phyloP scores from a whole-genome alignment of 1,284 basidiomycete species.

The Melampsora larici-populina region DNA sequence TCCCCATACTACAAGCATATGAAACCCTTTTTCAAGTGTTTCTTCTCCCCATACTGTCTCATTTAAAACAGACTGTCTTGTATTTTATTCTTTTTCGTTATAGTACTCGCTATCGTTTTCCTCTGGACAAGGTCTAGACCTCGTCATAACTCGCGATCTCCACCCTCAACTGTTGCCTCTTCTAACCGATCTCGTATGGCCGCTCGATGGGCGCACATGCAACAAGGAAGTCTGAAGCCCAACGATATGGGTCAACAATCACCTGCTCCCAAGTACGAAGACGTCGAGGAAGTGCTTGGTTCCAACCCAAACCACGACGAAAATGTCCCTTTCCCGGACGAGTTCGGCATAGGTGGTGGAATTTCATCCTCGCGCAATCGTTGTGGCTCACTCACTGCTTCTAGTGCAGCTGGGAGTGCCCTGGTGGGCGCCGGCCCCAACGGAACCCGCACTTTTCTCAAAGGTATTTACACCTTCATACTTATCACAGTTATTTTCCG shows the following conservation, averaged over 20 bases:
- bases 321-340: background rate
- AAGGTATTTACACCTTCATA: background rate
- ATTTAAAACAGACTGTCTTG: background rate
- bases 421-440: slow-evolving; percentile 34
- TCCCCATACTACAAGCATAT: no score
- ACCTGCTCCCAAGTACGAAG: slow-evolving; percentile 2
- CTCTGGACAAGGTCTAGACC: background rate
- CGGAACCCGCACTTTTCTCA: slow-evolving; percentile 36
- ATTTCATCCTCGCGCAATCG: background rate
- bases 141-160: background rate
- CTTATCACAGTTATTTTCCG: no score
- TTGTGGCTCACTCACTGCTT: background rate
- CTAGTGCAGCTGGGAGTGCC: background rate
- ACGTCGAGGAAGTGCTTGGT: background rate
- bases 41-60: no score
- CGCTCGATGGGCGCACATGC: slow-evolving; percentile 35
- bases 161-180: slow-evolving; percentile 6
- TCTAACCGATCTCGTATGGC: slow-evolving; percentile 35
- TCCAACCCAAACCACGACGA: background rate
- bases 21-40: no score
- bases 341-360: slow-evolving; percentile 16
- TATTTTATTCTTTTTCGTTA: slow-evolving; percentile 2
- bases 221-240: background rate
- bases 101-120: slow-evolving; percentile 2
- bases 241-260: background rate